Base-by-base conservation (phyloP, 176 grass and related monocot species). In the Zoysia japonica region DNA sequence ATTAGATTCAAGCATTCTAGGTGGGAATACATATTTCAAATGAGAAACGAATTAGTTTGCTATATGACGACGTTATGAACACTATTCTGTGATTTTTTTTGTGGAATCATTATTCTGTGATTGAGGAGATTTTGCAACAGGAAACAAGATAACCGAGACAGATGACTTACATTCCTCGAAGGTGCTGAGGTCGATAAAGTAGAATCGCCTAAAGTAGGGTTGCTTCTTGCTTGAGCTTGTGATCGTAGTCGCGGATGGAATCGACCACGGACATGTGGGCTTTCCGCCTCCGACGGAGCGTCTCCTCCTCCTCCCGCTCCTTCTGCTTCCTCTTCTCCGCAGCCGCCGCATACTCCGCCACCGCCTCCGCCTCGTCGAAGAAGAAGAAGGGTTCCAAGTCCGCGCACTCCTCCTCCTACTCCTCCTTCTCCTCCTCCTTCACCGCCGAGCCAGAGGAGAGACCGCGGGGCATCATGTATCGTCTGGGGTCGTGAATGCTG, bases 111-210 rank as follows among this genome's bases (percentile, higher is more conserved):
- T n/a, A n/a, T n/a, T n/a, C n/a, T n/a, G n/a, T n/a, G n/a, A n/a
- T n/a, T n/a, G n/a, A n/a, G n/a, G n/a, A n/a, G n/a, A n/a, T 61
- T 50, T 9, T 50, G 48, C 7, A 50, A 11, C 7, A 7, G 47
- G 47, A 7, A 28, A 8, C 5, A 20, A 61, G 59, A 8, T 28
- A 3, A 8, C 6, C 44, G 44, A 35, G 59, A 37, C 9, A 11
- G 60, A 61, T 11, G 54, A 67, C 65, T 44, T 16, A 67, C 65
- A 67, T 16, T 67, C 63, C 38, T 66, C 63, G 39, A 67, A 67
- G 0, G 40, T 67, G 65, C 40, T 44, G 65, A 67, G 65, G 65
- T 67, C 65, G 11, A 6, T 13, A 2, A 67, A 44, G 65, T 44
- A 3, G 40, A 67, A 67, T 6, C 65, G 65, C 11, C 1, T 15